Base-by-base conservation (phyloP, 78 protist species). In the Cavenderia fasciculata region DNA sequence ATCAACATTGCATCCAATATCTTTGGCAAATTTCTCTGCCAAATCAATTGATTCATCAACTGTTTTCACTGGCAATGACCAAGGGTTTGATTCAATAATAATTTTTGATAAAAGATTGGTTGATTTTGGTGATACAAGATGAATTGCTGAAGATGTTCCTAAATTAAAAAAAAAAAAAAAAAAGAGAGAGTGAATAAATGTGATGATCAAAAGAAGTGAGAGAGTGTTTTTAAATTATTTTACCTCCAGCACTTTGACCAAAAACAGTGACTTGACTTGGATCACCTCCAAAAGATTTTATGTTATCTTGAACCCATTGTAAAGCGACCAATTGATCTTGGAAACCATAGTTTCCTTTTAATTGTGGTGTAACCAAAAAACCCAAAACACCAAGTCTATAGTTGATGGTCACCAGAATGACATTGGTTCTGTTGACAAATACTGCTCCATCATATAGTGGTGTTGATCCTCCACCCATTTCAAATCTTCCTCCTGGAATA, bases 161-260 rank as follows among this genome's bases (percentile, higher is more conserved):
- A n/a, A n/a, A n/a, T n/a, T n/a, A n/a, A n/a, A n/a, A n/a, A n/a
- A n/a, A n/a, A n/a, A n/a, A n/a, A n/a, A n/a, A n/a, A n/a, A n/a
- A n/a, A n/a, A n/a, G n/a, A n/a, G n/a, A n/a, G n/a, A n/a, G n/a
- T n/a, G n/a, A n/a, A 7, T 5, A 34, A 2, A 34, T 34, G 16
- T 31, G 16, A 2, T 2, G 63, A 57, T 16, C 5, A 31, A 34
- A 34, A 5, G 31, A 5, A 2, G 7, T 16, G 31, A 31, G 2
- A 34, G 16, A 57, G 68, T 85, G 18, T 72, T n/a, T n/a, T n/a
- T n/a, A n/a, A n/a, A n/a, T n/a, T n/a, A n/a, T n/a, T n/a, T n/a
- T n/a, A 23, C 90, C 96, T 34, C 97, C 97, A 1, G 97, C 97
- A 34, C 87, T 56, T 46, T 96, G 92, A 41, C 98, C 98, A 85